phyloP scores from a whole-genome alignment of 2,329 filamentous ascomycete species.

The Cladosporium velox region DNA sequence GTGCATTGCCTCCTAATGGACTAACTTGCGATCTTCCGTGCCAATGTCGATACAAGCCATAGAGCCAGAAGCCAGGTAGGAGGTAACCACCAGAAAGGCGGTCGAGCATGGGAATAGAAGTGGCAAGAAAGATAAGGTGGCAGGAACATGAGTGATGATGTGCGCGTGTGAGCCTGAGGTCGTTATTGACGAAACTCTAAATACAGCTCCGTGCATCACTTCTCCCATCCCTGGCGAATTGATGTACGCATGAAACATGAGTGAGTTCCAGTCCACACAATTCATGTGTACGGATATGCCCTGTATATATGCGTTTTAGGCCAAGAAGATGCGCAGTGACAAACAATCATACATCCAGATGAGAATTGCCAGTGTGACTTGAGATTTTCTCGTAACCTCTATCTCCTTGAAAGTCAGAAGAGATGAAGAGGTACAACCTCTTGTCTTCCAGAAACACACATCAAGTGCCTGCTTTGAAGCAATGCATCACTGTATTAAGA shows the following conservation, averaged over 20 bases:
- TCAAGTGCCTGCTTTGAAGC: too few relatives aligned
- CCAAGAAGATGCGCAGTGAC: too few relatives aligned
- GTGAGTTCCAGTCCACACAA: background rate
- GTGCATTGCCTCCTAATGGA: background rate
- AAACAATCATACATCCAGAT: too few relatives aligned
- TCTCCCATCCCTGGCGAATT: background rate
- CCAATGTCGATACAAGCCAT: background rate
- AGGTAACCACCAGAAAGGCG: constrained; percentile 15
- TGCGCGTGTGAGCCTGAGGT: background rate
- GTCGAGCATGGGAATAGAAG: background rate
- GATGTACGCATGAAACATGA: background rate
- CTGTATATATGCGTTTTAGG: too few relatives aligned
- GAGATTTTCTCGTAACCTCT: too few relatives aligned
- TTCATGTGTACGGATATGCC: too few relatives aligned
- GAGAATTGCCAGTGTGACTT: too few relatives aligned
- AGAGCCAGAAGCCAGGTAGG: too few relatives aligned
- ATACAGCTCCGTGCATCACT: background rate
- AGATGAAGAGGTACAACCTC: too few relatives aligned
- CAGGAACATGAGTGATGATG: background rate
- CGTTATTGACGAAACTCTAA: background rate
- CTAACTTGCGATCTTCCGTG: background rate
- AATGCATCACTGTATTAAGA: too few relatives aligned
- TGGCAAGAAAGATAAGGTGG: background rate
- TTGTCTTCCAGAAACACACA: too few relatives aligned
- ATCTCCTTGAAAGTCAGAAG: too few relatives aligned